A percentile compares a stretch with the other conserved stretches of the same genome.
Conservation (phyloP, 164 flowering plant species). For the Taxillus chinensis region DNA sequence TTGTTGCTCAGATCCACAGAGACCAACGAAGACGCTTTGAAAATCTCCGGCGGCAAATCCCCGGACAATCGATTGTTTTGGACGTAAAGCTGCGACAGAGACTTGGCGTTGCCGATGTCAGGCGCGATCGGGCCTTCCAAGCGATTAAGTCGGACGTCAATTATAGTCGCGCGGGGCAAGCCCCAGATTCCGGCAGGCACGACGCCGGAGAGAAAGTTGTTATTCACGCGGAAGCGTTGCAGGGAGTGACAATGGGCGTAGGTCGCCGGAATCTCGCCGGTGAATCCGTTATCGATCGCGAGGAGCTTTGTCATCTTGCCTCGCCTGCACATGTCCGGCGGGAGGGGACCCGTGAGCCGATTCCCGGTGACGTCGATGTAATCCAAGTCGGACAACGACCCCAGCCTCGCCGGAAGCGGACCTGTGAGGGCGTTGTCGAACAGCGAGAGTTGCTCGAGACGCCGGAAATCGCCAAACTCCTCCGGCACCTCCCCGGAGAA, state of each 20-base stretch:
- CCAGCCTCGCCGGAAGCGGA: constrained; percentile 52
- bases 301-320: constrained; percentile 57
- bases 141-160: constrained; percentile 44
- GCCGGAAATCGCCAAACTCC: constrained; percentile 50
- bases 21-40: constrained; percentile 26
- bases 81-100: constrained; percentile 23
- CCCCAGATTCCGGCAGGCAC: constrained; percentile 80
- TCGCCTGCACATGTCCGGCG: constrained; percentile 84
- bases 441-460: constrained; percentile 54
- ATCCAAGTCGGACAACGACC: constrained; percentile 68
- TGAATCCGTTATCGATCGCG: constrained; percentile 50
- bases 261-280: constrained; percentile 61
- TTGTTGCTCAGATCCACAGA: constrained; percentile 41
- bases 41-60: constrained; percentile 47
- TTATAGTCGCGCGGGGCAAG: constrained; percentile 37
- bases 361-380: constrained; percentile 84
- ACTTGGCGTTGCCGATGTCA: constrained; percentile 39
- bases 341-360: constrained; percentile 57
- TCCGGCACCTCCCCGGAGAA: constrained; percentile 44
- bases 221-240: constrained; percentile 49
- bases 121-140: constrained; percentile 56
- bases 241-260: constrained; percentile 52
- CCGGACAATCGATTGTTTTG: constrained; percentile 47
- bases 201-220: constrained; percentile 58
- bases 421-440: constrained; percentile 62